Percentiles rank a stretch among this genome's conserved stretches.
These are phyloP conservation scores for Parietaria judaica DNA, from an alignment of 306 rosid species.

Conservation along the genomic window DNA sequence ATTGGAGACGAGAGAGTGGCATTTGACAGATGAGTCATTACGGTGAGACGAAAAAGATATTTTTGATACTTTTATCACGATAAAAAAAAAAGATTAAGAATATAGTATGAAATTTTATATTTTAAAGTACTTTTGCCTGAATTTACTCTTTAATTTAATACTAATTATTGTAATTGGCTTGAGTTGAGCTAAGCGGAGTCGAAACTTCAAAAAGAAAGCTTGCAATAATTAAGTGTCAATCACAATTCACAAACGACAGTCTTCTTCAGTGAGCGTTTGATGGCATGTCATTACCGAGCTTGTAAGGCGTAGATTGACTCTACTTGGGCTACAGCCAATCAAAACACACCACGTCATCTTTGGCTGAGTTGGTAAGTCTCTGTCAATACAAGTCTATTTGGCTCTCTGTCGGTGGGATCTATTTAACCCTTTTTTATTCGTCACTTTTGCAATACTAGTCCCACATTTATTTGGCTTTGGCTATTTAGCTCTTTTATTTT, in stretches of 20 bases:
- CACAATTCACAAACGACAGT: neutral
- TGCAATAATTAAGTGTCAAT: neutral
- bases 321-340: neutral
- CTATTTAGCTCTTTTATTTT: neutral
- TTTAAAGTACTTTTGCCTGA: too few species aligned
- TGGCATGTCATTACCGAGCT: neutral
- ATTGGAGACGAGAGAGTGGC: too few species aligned
- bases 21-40: too few species aligned
- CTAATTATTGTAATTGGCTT: too few species aligned
- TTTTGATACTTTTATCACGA: too few species aligned
- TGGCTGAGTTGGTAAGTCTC: neutral
- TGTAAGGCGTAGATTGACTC: neutral
- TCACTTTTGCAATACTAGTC: neutral
- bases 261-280: neutral
- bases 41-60: too few species aligned
- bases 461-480: too few species aligned
- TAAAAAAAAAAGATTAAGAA: too few species aligned
- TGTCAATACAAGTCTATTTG: constrained; percentile 10
- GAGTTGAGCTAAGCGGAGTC: neutral
- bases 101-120: too few species aligned
- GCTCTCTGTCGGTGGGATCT: constrained; percentile 52
- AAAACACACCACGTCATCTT: neutral
- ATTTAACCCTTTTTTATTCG: neutral
- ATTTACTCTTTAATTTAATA: neutral
- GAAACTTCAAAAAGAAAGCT: neutral